phyloP scores from a whole-genome alignment of 257 asterid species.

The Mitragyna speciosa region DNA sequence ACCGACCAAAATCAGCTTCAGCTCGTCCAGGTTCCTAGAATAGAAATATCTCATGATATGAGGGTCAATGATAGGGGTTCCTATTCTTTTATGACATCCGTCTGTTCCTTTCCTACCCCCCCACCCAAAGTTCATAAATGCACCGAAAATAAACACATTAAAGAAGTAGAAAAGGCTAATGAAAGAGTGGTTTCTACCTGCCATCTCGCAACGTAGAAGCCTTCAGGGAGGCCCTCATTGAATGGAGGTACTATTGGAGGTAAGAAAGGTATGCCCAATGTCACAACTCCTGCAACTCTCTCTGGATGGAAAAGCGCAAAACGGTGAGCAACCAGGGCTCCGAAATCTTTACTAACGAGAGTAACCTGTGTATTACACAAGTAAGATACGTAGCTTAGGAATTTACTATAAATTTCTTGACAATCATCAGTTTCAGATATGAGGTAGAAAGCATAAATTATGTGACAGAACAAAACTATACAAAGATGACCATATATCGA shows the following conservation, averaged over 20 bases:
- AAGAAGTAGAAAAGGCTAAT: too few relatives aligned
- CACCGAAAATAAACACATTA: too few relatives aligned
- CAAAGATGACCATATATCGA: neutral
- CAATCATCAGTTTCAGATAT: neutral
- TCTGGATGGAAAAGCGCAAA: conserved; percentile 49
- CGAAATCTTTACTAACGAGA: conserved; percentile 52
- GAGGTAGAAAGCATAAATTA: neutral
- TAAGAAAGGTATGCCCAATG: conserved; percentile 51
- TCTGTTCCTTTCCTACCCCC: too few relatives aligned
- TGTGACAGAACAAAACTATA: neutral
- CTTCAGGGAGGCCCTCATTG: conserved; percentile 43
- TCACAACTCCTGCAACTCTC: conserved; percentile 40
- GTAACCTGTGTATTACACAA: conserved; percentile 28
- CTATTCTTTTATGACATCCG: neutral
- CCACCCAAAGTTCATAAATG: too few relatives aligned
- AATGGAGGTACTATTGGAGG: conserved; percentile 27
- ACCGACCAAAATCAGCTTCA: conserved; percentile 53
- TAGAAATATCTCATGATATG: neutral
- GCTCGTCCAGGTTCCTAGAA: conserved; percentile 54
- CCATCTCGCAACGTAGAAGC: conserved; percentile 62
- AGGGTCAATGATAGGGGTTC: neutral
- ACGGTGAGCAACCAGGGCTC: conserved; percentile 38
- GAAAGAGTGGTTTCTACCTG: conserved; percentile 25
- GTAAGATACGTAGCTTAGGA: neutral
- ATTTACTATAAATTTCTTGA: neutral